Conservation (phyloP, 2,329 filamentous ascomycete genomes). For the Fonsecaea erecta region DNA sequence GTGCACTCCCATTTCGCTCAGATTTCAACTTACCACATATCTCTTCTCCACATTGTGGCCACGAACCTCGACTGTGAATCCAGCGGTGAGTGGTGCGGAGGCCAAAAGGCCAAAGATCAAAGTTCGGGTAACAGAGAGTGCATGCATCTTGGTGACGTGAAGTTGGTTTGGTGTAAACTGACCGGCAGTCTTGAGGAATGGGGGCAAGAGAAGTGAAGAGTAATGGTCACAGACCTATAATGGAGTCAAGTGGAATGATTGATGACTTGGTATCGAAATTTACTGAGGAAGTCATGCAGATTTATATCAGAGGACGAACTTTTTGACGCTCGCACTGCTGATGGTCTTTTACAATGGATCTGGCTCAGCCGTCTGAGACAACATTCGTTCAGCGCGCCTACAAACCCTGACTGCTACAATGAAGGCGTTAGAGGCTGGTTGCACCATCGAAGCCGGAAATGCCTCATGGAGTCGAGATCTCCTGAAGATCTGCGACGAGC, state of each 20-base stretch:
- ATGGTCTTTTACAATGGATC: neutral
- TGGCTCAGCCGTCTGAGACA: neutral
- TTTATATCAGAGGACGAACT: neutral
- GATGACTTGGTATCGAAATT: neutral
- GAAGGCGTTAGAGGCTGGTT: neutral
- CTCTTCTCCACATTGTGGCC: constrained; percentile 9
- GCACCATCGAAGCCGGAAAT: neutral
- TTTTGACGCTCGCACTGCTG: neutral
- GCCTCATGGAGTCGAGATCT: neutral
- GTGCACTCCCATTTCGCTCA: neutral
- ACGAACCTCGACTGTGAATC: constrained; percentile 1
- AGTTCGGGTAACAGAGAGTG: constrained; percentile 7
- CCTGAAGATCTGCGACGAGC: neutral
- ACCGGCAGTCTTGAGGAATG: constrained; percentile 17
- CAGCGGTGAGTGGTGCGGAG: constrained; percentile 8
- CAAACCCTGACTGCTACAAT: neutral
- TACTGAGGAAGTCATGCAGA: neutral
- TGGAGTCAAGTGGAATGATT: neutral
- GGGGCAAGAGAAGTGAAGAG: neutral
- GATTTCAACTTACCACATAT: constrained; percentile 13
- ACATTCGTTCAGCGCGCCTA: too few relatives aligned
- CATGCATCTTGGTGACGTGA: constrained; percentile 8
- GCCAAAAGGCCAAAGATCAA: constrained; percentile 19
- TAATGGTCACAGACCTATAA: constrained; percentile 7
- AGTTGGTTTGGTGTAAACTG: constrained; percentile 8